Evolutionary conservation across 371 early-diverging fungal genomes (phyloP).

Genomic region (Mucor velutinosus): DNA sequence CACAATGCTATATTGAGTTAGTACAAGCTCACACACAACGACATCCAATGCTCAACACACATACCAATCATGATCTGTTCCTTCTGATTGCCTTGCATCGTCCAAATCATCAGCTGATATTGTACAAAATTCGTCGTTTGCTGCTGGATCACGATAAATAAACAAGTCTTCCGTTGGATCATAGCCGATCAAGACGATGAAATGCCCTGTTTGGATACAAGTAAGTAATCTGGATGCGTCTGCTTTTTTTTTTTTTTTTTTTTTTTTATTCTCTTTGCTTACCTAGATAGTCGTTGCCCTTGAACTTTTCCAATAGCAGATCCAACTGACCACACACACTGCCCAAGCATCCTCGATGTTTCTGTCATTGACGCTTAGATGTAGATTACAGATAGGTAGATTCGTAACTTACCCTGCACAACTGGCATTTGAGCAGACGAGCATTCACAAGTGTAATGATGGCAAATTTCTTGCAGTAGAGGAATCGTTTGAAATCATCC

Average conservation of each 20-base stretch:
- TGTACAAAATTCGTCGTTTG: constrained; percentile 59
- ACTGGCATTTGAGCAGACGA: constrained; percentile 58
- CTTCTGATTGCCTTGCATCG: constrained; percentile 58
- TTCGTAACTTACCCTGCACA: constrained; percentile 48
- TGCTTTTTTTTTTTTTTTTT: no score
- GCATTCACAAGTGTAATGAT: constrained; percentile 79
- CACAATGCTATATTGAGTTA: constrained; percentile 13
- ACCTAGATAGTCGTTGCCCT: constrained; percentile 56
- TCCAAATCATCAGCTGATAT: constrained; percentile 65
- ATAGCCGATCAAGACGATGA: constrained; percentile 72
- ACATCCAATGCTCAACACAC: not conserved
- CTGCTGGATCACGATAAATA: constrained; percentile 77
- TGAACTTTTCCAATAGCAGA: constrained; percentile 45
- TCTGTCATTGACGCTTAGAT: constrained; percentile 27
- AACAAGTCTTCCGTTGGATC: constrained; percentile 67
- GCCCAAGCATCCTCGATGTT: constrained; percentile 39
- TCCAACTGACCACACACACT: constrained; percentile 47
- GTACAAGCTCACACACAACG: not conserved
- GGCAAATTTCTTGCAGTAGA: constrained; percentile 71
- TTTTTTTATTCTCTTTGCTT: not conserved
- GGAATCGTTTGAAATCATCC: constrained; percentile 80
- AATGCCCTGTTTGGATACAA: constrained; percentile 57
- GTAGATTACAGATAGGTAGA: no score
- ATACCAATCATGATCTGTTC: constrained; percentile 78
- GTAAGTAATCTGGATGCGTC: not conserved